Conservation (phyloP, 495 filamentous ascomycete species). For the Amorphotheca resinae region DNA sequence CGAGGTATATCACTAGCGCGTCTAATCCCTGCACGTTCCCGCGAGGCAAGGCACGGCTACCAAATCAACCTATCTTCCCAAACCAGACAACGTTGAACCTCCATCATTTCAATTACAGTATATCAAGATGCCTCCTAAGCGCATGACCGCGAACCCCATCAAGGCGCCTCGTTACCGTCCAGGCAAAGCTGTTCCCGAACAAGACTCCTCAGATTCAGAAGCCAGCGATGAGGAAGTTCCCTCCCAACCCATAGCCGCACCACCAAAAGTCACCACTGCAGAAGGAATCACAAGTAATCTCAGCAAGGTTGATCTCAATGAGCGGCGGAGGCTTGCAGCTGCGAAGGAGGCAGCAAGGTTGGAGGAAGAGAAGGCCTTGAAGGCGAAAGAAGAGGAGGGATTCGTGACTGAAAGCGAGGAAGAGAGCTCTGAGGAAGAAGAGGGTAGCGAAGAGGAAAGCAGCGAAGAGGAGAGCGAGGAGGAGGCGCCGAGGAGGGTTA, state of each 20-base stretch:
- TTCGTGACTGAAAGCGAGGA: conserved; percentile 55
- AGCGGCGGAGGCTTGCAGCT: conserved; percentile 32
- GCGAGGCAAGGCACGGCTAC: not conserved
- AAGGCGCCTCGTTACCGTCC: conserved; percentile 74
- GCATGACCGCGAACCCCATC: conserved; percentile 89
- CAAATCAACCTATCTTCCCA: not conserved
- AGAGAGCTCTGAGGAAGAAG: conserved; percentile 28
- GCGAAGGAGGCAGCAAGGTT: conserved; percentile 35
- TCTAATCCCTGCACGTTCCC: not conserved
- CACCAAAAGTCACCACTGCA: conserved; percentile 47
- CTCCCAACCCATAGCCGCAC: conserved; percentile 33
- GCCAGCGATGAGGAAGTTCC: conserved; percentile 37
- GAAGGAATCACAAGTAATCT: conserved; percentile 44
- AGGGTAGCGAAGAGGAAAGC: conserved; percentile 37
- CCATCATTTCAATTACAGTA: not conserved
- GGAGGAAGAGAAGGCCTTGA: conserved; percentile 30
- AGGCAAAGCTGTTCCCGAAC: conserved; percentile 65
- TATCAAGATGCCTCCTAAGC: conserved; percentile 67
- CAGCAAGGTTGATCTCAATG: conserved; percentile 54
- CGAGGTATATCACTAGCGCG: not conserved
- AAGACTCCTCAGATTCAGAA: conserved; percentile 52
- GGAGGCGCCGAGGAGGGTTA: conserved; percentile 59
- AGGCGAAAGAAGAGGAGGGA: conserved; percentile 50
- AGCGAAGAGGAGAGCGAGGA: conserved; percentile 48
- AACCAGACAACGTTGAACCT: not conserved